Conservation (phyloP, 2,329 filamentous ascomycete species). For the Lachnellula cervina region DNA sequence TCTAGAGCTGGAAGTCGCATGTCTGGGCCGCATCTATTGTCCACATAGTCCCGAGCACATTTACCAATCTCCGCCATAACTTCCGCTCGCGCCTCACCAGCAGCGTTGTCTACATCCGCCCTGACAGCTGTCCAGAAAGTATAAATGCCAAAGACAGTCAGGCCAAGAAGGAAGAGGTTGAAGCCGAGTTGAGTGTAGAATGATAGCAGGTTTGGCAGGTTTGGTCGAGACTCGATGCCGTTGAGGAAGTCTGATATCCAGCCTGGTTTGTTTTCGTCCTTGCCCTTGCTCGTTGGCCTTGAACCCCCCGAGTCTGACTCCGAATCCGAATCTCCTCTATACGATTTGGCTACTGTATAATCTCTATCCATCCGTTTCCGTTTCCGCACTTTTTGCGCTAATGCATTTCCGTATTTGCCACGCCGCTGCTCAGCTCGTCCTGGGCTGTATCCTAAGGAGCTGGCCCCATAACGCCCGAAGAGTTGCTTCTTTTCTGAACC, state of each 20-base stretch:
- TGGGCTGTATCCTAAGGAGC: constrained; percentile 38
- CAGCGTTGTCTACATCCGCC: constrained; percentile 42
- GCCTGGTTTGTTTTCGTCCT: constrained; percentile 24
- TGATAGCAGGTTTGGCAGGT: constrained; percentile 60
- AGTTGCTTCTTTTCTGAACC: constrained; percentile 41
- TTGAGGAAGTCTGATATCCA: constrained; percentile 49
- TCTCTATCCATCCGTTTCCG: constrained; percentile 42
- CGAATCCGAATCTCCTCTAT: constrained; percentile 34
- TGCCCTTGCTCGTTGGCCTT: constrained; percentile 30
- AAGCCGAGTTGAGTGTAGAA: constrained; percentile 59
- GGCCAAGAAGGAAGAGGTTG: constrained; percentile 43
- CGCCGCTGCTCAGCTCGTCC: constrained; percentile 62
- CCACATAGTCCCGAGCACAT: constrained; percentile 68
- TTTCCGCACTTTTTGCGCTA: constrained; percentile 46
- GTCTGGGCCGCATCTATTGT: constrained; percentile 68
- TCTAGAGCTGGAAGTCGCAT: constrained; percentile 69
- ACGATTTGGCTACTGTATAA: constrained; percentile 31
- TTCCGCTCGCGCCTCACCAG: constrained; percentile 55
- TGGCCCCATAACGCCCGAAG: constrained; percentile 40
- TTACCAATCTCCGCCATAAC: constrained; percentile 74
- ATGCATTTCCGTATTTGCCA: constrained; percentile 41
- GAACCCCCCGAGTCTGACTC: constrained; percentile 34
- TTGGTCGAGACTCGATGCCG: constrained; percentile 60
- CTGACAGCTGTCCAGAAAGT: constrained; percentile 28
- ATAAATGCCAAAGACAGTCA: constrained; percentile 36